phyloP scores from a whole-genome alignment of 2,329 filamentous ascomycete species.

The Zymoseptoria crescenta region DNA sequence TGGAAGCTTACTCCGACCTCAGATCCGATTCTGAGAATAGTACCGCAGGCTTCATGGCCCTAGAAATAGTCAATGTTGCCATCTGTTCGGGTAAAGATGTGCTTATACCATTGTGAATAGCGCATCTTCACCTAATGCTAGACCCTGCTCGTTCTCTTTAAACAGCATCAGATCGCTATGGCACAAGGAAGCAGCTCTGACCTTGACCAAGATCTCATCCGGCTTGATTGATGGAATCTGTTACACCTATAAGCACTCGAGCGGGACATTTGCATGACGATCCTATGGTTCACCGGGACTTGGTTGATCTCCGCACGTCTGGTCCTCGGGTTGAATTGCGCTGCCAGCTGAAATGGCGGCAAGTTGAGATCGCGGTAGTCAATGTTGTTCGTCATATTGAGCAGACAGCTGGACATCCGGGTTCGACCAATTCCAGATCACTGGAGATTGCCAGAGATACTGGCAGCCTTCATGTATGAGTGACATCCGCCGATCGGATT shows the following conservation, averaged over 20 bases:
- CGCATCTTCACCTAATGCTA: conserved; percentile 5
- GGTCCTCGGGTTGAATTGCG: conserved; percentile 12
- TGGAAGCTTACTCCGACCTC: conserved; percentile 7
- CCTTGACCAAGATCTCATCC: conserved; percentile 14
- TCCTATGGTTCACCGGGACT: conserved; percentile 4
- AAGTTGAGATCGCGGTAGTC: conserved; percentile 2
- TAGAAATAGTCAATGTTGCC: neutral
- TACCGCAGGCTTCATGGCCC: conserved; percentile 16
- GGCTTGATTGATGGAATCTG: conserved; percentile 11
- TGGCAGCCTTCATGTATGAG: neutral
- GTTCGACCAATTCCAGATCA: neutral
- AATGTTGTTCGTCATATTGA: neutral
- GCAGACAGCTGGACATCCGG: neutral
- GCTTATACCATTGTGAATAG: conserved; percentile 12
- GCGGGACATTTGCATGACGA: too few relatives aligned
- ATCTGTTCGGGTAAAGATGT: neutral
- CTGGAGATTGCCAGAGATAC: neutral
- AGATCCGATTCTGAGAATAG: conserved; percentile 6
- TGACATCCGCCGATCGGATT: neutral
- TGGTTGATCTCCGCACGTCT: conserved; percentile 11
- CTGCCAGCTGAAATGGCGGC: conserved; percentile 11
- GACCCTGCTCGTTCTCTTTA: conserved; percentile 11
- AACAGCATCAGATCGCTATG: conserved; percentile 17
- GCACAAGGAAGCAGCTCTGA: conserved; percentile 14
- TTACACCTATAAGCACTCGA: neutral